Base-by-base conservation (phyloP, 768 basidiomycete genomes). In the Pisolithus albus region DNA sequence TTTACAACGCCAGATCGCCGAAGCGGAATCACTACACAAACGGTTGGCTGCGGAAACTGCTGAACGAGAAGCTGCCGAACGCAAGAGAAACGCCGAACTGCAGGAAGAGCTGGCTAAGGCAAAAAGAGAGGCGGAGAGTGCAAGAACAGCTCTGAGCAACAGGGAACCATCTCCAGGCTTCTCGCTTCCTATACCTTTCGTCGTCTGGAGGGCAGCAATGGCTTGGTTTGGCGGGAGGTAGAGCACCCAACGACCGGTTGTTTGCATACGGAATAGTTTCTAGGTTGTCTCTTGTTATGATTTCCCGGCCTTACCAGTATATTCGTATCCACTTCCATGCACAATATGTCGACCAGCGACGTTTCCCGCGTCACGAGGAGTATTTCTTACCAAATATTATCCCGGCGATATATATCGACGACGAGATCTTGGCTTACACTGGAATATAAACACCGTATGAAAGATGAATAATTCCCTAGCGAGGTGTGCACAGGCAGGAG, bases 201-300 rank as follows among this genome's bases (percentile, higher is more conserved):
- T 67, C 18, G 61, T 67, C 9, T 67, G 65, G 65, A 67, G 54
- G 19, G 65, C 65, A 8, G 65, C 65, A 1, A 57, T 67, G 67
- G 53, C 59, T n/a, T 67, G 67, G 65, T 46, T 69, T 11, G 65
- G 65, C 55, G 60, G 46, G 44, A 56, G 65, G 47, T 67, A 58
- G 46, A 15, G 40, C 8, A 5, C 10, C 10, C 18, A 6, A 18
- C 40, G 11, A 21, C 19, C 26, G 4, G 4, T 7, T 23, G 21
- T 23, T 23, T 41, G 21, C 40, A 41, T 19, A 34, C 15, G 13
- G 34, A 1, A 34, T 34, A 11, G 11, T 34, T 13, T 34, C 13
- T 5, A 13, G 34, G 11, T 34, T 13, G 34, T 34, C 2, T 34
- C 34, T 13, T 34, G 13, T 13, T 34, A 34, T 15, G 4, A 26